A percentile compares a stretch with the other conserved stretches of the same genome.
Evolutionary conservation across 768 basidiomycete genomes (phyloP).

Genomic region (Coprinopsis strossmayeri): DNA sequence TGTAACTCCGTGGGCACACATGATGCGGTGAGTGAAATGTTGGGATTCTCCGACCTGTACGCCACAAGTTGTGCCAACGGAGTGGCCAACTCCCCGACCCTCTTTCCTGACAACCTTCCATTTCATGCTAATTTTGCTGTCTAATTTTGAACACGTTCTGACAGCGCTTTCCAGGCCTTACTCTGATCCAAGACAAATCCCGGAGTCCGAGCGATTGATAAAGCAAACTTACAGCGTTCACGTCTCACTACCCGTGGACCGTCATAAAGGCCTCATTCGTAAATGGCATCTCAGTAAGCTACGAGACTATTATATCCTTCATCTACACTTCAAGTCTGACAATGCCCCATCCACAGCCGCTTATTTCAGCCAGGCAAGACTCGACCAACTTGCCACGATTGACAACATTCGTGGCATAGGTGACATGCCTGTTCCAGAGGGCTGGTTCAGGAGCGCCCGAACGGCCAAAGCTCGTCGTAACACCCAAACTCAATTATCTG

Average conservation of each 20-base stretch:
- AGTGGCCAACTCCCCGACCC: too few species aligned
- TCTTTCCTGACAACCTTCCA: slow-evolving; percentile 10
- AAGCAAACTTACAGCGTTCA: slow-evolving; percentile 84
- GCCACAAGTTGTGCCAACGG: too few species aligned
- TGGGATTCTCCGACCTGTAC: too few species aligned
- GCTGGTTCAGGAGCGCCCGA: slow-evolving; percentile 75
- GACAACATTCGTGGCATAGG: slow-evolving; percentile 64
- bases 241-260: slow-evolving; percentile 55
- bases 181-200: slow-evolving; percentile 30
- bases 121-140: slow-evolving; percentile 7
- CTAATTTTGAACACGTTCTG: slow-evolving; percentile 12
- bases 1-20: slow-evolving; percentile 69
- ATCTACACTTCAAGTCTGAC: slow-evolving; percentile 13
- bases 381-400: slow-evolving; percentile 66
- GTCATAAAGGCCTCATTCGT: slow-evolving; percentile 43
- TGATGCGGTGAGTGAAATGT: slow-evolving; percentile 54
- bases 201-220: slow-evolving; percentile 59
- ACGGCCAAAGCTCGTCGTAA: slow-evolving; percentile 55
- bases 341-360: slow-evolving; percentile 47
- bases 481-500: slow-evolving; percentile 33
- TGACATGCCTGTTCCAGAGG: slow-evolving; percentile 63
- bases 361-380: slow-evolving; percentile 75
- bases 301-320: slow-evolving; percentile 3
- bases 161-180: slow-evolving; percentile 24
- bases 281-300: slow-evolving; percentile 83